Conservation (phyloP, 345 rosid species). For the Acer campestre region DNA sequence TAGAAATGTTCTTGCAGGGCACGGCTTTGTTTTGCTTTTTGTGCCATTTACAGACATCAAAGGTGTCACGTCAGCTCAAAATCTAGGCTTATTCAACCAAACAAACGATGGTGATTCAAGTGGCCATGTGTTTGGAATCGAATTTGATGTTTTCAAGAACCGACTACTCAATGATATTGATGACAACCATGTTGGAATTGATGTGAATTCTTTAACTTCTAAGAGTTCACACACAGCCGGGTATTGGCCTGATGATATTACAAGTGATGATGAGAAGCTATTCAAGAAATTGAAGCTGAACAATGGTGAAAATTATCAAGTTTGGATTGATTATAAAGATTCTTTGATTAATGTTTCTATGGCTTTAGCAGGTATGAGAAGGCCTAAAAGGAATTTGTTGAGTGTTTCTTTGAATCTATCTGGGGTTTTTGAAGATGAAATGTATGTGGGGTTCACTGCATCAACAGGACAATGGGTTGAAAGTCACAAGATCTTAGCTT, state of each 20-base stretch:
- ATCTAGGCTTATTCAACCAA: constrained; percentile 62
- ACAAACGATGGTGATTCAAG: constrained; percentile 45
- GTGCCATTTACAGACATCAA: constrained; percentile 46
- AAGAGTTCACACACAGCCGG: constrained; percentile 43
- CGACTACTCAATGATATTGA: constrained; percentile 66
- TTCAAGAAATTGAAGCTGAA: constrained; percentile 62
- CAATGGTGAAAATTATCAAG: constrained; percentile 75
- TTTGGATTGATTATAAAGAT: constrained; percentile 71
- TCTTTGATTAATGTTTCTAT: constrained; percentile 47
- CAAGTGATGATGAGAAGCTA: constrained; percentile 20
- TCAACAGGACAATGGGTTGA: constrained; percentile 60
- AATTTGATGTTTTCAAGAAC: constrained; percentile 70
- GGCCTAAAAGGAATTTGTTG: constrained; percentile 50
- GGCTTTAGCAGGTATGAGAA: constrained; percentile 34
- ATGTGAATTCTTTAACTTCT: constrained; percentile 66
- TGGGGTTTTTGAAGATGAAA: constrained; percentile 60
- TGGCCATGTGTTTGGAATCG: constrained; percentile 57
- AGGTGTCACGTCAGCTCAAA: constrained; percentile 44
- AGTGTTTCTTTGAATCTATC: constrained; percentile 51
- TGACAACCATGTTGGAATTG: constrained; percentile 75
- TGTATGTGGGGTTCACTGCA: constrained; percentile 76
- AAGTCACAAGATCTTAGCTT: constrained; percentile 67
- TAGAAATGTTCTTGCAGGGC: constrained; percentile 48
- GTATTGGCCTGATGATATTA: constrained; percentile 40
- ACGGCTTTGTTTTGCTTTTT: constrained; percentile 68